Conservation (phyloP, 768 basidiomycete species). For the Lentinus tigrinus region DNA sequence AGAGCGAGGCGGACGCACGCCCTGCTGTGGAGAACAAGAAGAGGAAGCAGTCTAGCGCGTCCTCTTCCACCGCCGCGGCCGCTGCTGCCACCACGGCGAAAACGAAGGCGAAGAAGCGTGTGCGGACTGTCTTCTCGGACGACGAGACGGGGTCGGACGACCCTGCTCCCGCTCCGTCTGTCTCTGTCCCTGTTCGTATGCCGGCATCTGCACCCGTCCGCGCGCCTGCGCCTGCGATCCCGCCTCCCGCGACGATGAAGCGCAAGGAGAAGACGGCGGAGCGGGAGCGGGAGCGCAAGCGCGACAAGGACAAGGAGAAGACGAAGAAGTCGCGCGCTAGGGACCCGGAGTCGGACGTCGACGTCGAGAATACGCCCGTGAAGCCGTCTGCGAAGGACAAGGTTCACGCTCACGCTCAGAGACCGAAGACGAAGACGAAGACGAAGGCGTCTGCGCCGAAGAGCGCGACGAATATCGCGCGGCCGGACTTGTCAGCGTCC, state of each 20-base stretch:
- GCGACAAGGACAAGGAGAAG: background rate
- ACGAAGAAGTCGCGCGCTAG: background rate
- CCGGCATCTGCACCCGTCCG: no score
- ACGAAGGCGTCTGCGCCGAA: background rate
- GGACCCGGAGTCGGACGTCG: background rate
- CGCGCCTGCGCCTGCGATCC: no score
- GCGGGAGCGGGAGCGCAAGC: background rate
- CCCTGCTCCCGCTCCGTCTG: background rate
- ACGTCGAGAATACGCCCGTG: slow-evolving; percentile 12
- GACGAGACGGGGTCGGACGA: slow-evolving; percentile 12
- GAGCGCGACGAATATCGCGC: background rate
- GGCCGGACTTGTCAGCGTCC: background rate
- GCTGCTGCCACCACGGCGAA: background rate
- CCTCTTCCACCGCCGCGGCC: background rate
- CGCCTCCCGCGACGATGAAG: background rate
- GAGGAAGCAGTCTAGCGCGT: background rate
- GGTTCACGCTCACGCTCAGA: no score
- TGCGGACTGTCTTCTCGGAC: slow-evolving; percentile 15
- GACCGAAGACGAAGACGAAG: background rate
- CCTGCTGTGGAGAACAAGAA: background rate
- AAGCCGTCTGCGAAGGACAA: background rate
- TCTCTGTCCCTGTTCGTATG: background rate
- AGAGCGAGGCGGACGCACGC: background rate
- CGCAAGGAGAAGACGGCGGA: background rate
- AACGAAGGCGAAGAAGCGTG: slow-evolving; percentile 9